Conservation (phyloP, 78 protist species). For the Cavenderia fasciculata region DNA sequence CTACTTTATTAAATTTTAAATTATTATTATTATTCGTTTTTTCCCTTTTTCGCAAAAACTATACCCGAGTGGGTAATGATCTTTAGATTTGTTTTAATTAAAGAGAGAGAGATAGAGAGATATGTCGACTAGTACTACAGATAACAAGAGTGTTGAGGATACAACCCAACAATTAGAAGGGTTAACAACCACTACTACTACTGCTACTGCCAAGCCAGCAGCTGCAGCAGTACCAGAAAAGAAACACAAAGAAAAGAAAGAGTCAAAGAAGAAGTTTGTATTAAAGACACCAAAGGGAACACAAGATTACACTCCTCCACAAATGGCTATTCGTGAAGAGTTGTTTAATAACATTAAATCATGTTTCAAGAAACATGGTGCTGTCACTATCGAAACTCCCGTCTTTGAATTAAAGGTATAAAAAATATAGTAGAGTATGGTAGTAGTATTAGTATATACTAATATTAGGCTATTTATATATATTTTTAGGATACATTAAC, state of each 20-base stretch:
- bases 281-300: conserved; percentile 86
- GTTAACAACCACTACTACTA: background rate
- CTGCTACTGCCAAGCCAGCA: background rate
- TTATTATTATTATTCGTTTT: no score
- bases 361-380: conserved; percentile 96
- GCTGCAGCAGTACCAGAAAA: background rate
- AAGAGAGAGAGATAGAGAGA: no score
- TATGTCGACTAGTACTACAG: no score
- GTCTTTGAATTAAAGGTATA: conserved; percentile 93
- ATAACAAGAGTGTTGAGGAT: no score
- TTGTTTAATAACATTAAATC: conserved; percentile 69
- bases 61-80: no score
- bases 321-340: conserved; percentile 91
- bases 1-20: no score
- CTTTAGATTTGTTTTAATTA: no score
- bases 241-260: background rate
- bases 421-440: background rate
- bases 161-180: no score
- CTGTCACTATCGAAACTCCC: conserved; percentile 96
- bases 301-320: conserved; percentile 84
- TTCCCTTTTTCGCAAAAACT: no score
- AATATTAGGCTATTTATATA: background rate
- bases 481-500: conserved; percentile 84
- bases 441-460: background rate
- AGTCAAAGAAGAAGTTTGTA: background rate